These are phyloP conservation scores for Rostrohypoxylon terebratum DNA, from an alignment of 495 filamentous ascomycete species.

Conservation along the genomic window DNA sequence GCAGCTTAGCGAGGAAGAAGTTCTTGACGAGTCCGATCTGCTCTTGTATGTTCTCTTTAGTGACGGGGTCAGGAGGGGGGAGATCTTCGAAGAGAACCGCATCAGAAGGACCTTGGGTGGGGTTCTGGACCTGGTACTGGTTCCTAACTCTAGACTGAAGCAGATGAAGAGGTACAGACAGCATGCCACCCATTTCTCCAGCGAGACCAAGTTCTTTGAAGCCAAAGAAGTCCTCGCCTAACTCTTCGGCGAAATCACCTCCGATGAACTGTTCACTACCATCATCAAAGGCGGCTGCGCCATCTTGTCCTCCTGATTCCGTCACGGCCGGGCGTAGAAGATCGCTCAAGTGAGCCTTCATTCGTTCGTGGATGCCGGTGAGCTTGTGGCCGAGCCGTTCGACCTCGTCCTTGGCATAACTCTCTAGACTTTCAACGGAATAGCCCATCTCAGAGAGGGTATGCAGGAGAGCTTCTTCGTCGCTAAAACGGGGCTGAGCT, in stretches of 20 bases:
- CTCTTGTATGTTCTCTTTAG: slow-evolving; percentile 75
- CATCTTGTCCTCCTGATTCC: slow-evolving; percentile 82
- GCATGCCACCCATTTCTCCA: slow-evolving; percentile 83
- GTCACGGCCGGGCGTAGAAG: slow-evolving; percentile 88
- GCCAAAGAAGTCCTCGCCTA: slow-evolving; percentile 98
- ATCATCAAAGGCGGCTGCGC: slow-evolving; percentile 90
- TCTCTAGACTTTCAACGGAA: slow-evolving; percentile 83
- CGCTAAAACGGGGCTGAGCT: slow-evolving; percentile 72
- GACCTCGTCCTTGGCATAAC: slow-evolving; percentile 92
- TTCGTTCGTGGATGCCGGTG: slow-evolving; percentile 86
- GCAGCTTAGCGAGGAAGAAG: slow-evolving; percentile 90
- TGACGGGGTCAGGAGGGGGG: slow-evolving; percentile 80
- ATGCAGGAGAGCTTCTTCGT: slow-evolving; percentile 89
- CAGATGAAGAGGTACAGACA: slow-evolving; percentile 93
- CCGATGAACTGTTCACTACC: slow-evolving; percentile 97
- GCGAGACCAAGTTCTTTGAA: slow-evolving; percentile 96
- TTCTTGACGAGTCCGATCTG: slow-evolving; percentile 88
- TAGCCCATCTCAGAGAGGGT: slow-evolving; percentile 83
- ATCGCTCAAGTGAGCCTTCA: slow-evolving; percentile 89
- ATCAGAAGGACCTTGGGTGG: slow-evolving; percentile 61
- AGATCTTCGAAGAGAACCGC: slow-evolving; percentile 76
- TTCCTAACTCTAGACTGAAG: slow-evolving; percentile 89
- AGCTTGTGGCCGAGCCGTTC: slow-evolving; percentile 90
- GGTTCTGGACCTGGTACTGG: slow-evolving; percentile 80
- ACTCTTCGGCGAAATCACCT: slow-evolving; percentile 96